Percentiles rank a stretch among this genome's conserved stretches.
phyloP scores from a whole-genome alignment of 345 rosid species.

The Geranium rotundifolium region DNA sequence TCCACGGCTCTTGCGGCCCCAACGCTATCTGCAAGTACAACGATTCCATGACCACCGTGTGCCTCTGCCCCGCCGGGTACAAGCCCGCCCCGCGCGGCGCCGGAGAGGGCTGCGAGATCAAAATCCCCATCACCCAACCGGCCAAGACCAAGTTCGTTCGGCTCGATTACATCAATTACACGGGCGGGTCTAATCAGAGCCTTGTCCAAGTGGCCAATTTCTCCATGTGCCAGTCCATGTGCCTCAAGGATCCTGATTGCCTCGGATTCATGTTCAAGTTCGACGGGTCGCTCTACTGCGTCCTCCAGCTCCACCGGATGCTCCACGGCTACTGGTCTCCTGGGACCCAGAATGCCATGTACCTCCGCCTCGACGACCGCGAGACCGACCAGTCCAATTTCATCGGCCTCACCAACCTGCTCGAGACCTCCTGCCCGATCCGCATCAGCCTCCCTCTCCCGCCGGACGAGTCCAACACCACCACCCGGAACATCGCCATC shows the following conservation, averaged over 20 bases:
- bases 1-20: slow-evolving; percentile 38
- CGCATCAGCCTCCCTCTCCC: slow-evolving; percentile 44
- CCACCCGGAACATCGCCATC: slow-evolving; percentile 38
- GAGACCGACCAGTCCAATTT: slow-evolving; percentile 28
- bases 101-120: slow-evolving; percentile 23
- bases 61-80: slow-evolving; percentile 54
- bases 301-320: slow-evolving; percentile 28
- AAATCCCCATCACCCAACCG: slow-evolving; percentile 7
- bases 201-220: slow-evolving; percentile 15
- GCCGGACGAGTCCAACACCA: slow-evolving; percentile 36
- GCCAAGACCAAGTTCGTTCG: slow-evolving; percentile 31
- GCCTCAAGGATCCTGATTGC: slow-evolving; percentile 20
- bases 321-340: slow-evolving; percentile 55
- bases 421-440: slow-evolving; percentile 49
- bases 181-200: slow-evolving; percentile 26
- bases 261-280: slow-evolving; percentile 43
- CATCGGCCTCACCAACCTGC: slow-evolving; percentile 40
- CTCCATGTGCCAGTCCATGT: slow-evolving; percentile 25
- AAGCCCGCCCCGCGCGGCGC: background rate
- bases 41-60: slow-evolving; percentile 18
- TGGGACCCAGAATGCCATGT: slow-evolving; percentile 31
- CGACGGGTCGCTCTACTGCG: slow-evolving; percentile 43
- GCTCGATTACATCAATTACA: slow-evolving; percentile 53
- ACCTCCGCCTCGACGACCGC: slow-evolving; percentile 31
- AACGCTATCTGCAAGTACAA: slow-evolving; percentile 43